Evolutionary conservation across 2,329 filamentous ascomycete species (phyloP).

Genomic region (Penicillium occitanis): DNA sequence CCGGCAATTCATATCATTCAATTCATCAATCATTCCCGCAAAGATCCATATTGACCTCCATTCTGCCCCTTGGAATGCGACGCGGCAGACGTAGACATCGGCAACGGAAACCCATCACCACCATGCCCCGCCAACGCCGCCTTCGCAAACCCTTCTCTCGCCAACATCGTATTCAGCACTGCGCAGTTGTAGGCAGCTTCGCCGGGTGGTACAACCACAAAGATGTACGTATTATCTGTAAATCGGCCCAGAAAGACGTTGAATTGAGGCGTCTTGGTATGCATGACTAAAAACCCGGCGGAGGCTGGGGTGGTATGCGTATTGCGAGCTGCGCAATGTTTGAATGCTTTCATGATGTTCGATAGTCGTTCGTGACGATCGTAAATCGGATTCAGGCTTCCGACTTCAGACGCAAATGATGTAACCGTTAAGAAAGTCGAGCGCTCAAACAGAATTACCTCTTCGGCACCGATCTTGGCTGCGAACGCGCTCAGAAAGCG

Average conservation of each 20-base stretch:
- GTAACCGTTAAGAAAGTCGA: constrained; percentile 97
- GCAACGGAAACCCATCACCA: constrained; percentile 44
- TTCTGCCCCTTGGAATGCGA: constrained; percentile 12
- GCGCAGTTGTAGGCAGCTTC: constrained; percentile 90
- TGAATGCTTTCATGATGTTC: constrained; percentile 98
- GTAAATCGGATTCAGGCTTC: constrained; percentile 77
- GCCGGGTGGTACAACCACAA: constrained; percentile 85
- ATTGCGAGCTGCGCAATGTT: constrained; percentile 64
- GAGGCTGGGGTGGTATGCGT: constrained; percentile 46
- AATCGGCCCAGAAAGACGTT: constrained; percentile 94
- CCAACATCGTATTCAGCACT: constrained; percentile 84
- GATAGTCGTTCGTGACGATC: constrained; percentile 94
- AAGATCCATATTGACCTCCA: constrained; percentile 8
- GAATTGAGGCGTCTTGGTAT: constrained; percentile 62
- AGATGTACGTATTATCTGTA: constrained; percentile 96
- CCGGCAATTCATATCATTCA: not conserved
- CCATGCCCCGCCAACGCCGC: constrained; percentile 51
- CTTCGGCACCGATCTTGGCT: constrained; percentile 83
- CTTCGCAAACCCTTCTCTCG: constrained; percentile 75
- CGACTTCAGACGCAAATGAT: constrained; percentile 75
- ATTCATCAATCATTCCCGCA: constrained; percentile 7
- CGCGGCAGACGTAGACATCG: constrained; percentile 23
- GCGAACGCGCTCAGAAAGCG: constrained; percentile 79
- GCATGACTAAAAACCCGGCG: constrained; percentile 48
- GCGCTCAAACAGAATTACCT: constrained; percentile 90